Evolutionary conservation across 139 green algal species (phyloP).

Genomic region (Volvox reticuliferus): DNA sequence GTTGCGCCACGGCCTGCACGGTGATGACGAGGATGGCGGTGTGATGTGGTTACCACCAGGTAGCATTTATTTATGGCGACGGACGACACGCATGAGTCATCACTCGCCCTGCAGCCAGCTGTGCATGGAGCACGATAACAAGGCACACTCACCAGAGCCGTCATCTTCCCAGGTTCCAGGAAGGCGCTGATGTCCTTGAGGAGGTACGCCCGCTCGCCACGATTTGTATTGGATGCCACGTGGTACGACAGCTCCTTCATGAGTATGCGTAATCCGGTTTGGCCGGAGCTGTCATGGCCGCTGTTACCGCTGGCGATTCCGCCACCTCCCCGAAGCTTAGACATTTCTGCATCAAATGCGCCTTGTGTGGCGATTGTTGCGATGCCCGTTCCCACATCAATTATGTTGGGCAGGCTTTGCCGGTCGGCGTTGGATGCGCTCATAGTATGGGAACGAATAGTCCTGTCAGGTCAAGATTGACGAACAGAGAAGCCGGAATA

Average conservation of each 20-base stretch:
- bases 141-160: constrained; percentile 20
- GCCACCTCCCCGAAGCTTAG: neutral
- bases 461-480: no score
- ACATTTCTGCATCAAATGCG: neutral
- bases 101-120: no score
- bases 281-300: neutral
- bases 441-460: no score
- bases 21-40: no score
- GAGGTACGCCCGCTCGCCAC: constrained; percentile 23
- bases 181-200: neutral
- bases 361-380: neutral
- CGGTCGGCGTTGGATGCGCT: neutral
- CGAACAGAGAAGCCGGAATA: no score
- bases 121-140: no score
- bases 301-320: neutral
- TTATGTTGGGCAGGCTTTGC: neutral
- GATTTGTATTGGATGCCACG: neutral
- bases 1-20: no score
- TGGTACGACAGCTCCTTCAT: constrained; percentile 70
- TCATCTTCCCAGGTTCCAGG: constrained; percentile 6
- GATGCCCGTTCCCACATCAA: neutral
- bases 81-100: no score
- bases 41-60: no score
- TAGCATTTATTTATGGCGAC: no score
- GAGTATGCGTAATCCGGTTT: constrained; percentile 2